phyloP scores from a whole-genome alignment of 305 asterid genomes.

The Fraxinus dipetala region DNA sequence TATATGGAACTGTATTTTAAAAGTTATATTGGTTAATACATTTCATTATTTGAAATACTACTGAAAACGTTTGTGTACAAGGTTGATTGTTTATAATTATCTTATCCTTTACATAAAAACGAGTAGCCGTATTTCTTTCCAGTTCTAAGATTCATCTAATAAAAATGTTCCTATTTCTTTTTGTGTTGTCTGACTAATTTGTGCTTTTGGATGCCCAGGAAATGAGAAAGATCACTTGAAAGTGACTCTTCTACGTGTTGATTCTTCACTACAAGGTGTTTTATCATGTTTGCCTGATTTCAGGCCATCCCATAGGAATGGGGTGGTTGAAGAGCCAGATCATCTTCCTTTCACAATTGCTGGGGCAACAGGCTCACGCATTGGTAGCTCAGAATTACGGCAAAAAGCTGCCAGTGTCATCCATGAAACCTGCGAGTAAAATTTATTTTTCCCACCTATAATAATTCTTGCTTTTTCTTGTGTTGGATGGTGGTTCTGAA shows the following conservation, averaged over 20 bases:
- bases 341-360: conserved; percentile 69
- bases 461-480: conserved; percentile 15
- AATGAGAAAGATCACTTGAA: conserved; percentile 96
- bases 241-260: conserved; percentile 97
- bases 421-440: conserved; percentile 84
- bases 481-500: conserved; percentile 25
- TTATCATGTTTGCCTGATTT: conserved; percentile 97
- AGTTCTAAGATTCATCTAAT: conserved; percentile 13
- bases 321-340: conserved; percentile 61
- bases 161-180: conserved; percentile 13
- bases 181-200: conserved; percentile 27
- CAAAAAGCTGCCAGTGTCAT: conserved; percentile 82
- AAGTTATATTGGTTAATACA: conserved; percentile 16
- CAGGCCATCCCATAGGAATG: conserved; percentile 70
- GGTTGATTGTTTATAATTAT: neutral
- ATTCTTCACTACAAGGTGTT: conserved; percentile 97
- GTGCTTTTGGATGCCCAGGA: conserved; percentile 56
- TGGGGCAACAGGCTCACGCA: conserved; percentile 88
- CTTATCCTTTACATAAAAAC: conserved; percentile 13
- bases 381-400: conserved; percentile 83
- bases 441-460: conserved; percentile 17
- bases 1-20: conserved; percentile 9
- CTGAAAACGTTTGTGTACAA: conserved; percentile 4
- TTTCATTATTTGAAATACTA: conserved; percentile 12
- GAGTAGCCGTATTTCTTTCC: conserved; percentile 14